phyloP scores from a whole-genome alignment of 2,329 filamentous ascomycete genomes.

The Scopulariopsis brevicaulis region DNA sequence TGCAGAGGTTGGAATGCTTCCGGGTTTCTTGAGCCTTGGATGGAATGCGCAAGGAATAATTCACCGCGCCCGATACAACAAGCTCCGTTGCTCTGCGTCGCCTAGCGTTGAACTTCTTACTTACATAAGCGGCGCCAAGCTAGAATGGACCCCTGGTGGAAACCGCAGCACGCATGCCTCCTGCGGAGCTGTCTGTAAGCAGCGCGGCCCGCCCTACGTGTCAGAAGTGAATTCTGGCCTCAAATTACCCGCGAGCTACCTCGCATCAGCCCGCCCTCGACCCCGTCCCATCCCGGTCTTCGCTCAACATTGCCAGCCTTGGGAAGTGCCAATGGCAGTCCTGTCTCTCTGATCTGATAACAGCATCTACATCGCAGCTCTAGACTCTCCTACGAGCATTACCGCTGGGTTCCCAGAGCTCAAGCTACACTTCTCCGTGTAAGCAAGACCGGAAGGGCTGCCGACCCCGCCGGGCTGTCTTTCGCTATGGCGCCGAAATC shows the following conservation, averaged over 20 bases:
- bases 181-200: background rate
- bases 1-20: background rate
- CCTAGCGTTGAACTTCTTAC: background rate
- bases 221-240: slow-evolving; percentile 4
- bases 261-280: background rate
- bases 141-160: background rate
- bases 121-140: background rate
- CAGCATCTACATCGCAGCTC: background rate
- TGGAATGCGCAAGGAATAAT: background rate
- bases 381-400: background rate
- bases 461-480: background rate
- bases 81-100: background rate
- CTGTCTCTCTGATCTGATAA: background rate
- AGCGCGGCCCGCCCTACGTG: background rate
- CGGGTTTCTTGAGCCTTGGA: background rate
- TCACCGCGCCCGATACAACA: background rate
- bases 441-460: slow-evolving; percentile 2
- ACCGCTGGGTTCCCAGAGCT: background rate
- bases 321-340: background rate
- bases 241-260: background rate
- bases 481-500: slow-evolving; percentile 72
- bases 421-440: background rate
- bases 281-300: background rate
- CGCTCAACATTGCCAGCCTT: background rate
- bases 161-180: background rate